A percentile compares a stretch with the other conserved stretches of the same genome.
phyloP scores from a whole-genome alignment of 805 yeast genomes.

The Yamadazyma akitaensis region DNA sequence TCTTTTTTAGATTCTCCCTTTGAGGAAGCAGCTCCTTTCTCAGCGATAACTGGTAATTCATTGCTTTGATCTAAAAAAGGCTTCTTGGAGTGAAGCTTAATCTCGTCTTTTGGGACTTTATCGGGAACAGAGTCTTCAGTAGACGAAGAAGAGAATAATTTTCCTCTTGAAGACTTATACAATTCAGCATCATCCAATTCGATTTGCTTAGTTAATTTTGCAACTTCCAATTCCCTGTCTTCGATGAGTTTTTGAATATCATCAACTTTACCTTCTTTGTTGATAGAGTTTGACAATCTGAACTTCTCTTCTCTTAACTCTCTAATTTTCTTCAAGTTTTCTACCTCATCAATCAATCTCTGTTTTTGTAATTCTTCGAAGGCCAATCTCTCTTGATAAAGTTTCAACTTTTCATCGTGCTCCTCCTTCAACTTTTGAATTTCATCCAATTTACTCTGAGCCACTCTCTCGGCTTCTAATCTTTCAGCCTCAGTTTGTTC shows the following conservation, averaged over 20 bases:
- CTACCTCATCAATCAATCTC: conserved; percentile 37
- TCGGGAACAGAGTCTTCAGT: conserved; percentile 14
- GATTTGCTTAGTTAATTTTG: conserved; percentile 29
- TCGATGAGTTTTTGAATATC: conserved; percentile 29
- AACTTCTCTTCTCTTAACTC: conserved; percentile 39
- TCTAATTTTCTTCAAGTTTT: conserved; percentile 37
- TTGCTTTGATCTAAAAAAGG: conserved; percentile 30
- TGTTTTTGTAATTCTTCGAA: conserved; percentile 37
- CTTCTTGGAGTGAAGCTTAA: neutral
- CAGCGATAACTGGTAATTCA: conserved; percentile 24
- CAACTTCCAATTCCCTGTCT: conserved; percentile 31
- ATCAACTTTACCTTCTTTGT: conserved; percentile 19
- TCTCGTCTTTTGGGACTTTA: conserved; percentile 14
- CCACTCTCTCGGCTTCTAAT: conserved; percentile 25
- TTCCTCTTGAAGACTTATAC: conserved; percentile 8
- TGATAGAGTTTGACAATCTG: conserved; percentile 23
- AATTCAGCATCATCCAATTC: conserved; percentile 31
- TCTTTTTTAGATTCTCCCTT: conserved; percentile 1
- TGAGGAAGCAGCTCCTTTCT: conserved; percentile 18
- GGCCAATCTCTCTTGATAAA: conserved; percentile 28
- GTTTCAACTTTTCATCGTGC: conserved; percentile 29
- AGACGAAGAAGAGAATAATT: conserved; percentile 5
- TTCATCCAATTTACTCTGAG: conserved; percentile 29
- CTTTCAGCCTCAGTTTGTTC: conserved; percentile 23
- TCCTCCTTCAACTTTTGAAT: conserved; percentile 33